Percentiles rank a stretch among this genome's conserved stretches.
These are phyloP conservation scores for Sporisorium iseilematis-ciliati DNA, from an alignment of 1,284 basidiomycete genomes.

Conservation along the genomic window DNA sequence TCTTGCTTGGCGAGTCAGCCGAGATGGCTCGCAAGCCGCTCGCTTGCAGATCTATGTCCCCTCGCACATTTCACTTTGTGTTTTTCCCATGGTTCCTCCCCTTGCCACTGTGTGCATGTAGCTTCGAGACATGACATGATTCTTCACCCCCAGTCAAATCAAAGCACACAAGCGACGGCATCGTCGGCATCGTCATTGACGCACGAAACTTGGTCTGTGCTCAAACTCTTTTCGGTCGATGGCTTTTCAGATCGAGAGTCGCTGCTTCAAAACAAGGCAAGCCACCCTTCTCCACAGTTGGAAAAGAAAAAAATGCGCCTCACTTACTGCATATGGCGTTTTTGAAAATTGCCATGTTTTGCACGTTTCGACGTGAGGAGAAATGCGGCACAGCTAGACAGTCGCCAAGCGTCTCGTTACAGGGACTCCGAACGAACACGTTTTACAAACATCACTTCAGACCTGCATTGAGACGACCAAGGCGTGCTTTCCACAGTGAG, in stretches of 20 bases:
- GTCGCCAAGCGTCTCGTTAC: constrained; percentile 1
- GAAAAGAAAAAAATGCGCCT: too few species aligned
- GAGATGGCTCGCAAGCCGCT: constrained; percentile 30
- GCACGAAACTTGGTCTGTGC: background rate
- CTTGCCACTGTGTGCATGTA: background rate
- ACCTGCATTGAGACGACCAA: background rate
- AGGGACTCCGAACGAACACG: background rate
- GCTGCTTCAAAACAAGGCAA: background rate
- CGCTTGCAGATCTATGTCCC: constrained; percentile 15
- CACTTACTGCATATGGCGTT: background rate
- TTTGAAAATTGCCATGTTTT: background rate
- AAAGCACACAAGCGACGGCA: constrained; percentile 6
- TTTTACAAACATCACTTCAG: background rate
- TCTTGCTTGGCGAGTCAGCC: constrained; percentile 14
- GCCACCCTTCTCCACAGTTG: background rate
- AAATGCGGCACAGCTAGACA: background rate
- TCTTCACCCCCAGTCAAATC: background rate
- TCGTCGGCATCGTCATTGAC: constrained; percentile 1
- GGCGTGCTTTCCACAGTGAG: background rate
- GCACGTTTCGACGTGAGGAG: constrained; percentile 8
- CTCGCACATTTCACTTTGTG: background rate
- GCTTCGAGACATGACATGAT: constrained; percentile 13
- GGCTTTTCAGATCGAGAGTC: background rate
- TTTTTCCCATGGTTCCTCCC: background rate
- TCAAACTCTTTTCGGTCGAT: background rate